Evolutionary conservation across 345 rosid species (phyloP).

Genomic region (Microthlaspi erraticum): DNA sequence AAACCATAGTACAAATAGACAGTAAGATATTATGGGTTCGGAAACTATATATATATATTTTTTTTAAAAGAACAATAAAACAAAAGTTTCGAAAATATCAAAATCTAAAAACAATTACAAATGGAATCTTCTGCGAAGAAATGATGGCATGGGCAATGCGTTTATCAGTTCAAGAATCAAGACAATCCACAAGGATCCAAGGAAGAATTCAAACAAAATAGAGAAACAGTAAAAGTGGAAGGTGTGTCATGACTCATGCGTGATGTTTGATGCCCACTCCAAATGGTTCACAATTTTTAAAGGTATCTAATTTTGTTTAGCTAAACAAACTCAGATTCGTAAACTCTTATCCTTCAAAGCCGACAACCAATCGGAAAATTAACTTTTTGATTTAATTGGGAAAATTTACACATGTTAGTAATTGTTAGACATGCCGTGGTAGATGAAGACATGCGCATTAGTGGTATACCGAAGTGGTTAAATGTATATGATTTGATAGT

Average conservation of each 20-base stretch:
- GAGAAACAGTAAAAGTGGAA: conserved; percentile 31
- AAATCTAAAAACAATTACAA: conserved; percentile 7
- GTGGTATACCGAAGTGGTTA: neutral
- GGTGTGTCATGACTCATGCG: conserved; percentile 19
- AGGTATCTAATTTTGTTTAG: conserved; percentile 4
- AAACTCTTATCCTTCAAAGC: too few species aligned
- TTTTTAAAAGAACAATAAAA: neutral
- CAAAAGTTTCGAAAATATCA: neutral
- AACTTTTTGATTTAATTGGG: too few species aligned
- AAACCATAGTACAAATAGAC: neutral
- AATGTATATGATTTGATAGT: too few species aligned
- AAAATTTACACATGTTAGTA: too few species aligned
- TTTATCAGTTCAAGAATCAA: conserved; percentile 23
- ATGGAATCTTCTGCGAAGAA: conserved; percentile 30
- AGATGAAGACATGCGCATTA: neutral
- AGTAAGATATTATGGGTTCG: neutral
- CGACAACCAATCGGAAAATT: too few species aligned
- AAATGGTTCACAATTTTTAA: conserved; percentile 1
- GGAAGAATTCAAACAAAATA: neutral
- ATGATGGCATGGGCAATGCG: conserved; percentile 35
- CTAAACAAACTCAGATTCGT: neutral
- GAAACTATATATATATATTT: too few species aligned
- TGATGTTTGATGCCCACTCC: conserved; percentile 31
- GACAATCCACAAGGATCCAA: conserved; percentile 39
- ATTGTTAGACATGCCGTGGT: neutral